phyloP scores from a whole-genome alignment of 1,139 yeast genomes.

The Pichia sp. region DNA sequence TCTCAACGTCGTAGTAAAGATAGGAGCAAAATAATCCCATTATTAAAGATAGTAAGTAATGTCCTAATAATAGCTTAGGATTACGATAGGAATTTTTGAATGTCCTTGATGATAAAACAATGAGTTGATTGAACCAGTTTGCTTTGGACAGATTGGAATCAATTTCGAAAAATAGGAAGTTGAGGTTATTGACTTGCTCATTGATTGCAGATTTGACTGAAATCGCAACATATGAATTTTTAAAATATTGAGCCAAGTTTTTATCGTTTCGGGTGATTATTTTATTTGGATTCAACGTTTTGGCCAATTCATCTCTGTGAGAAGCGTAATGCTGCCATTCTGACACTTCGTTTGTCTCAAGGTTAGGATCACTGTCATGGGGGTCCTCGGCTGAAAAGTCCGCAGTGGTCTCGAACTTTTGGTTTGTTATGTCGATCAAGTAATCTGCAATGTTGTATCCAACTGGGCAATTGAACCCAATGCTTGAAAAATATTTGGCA shows the following conservation, averaged over 20 bases:
- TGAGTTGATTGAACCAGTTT: slow-evolving; percentile 55
- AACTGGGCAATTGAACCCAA: slow-evolving; percentile 79
- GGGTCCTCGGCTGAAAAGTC: slow-evolving; percentile 30
- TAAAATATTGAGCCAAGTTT: slow-evolving; percentile 25
- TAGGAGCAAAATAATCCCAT: slow-evolving; percentile 85
- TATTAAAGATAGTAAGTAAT: slow-evolving; percentile 69
- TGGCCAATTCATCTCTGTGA: slow-evolving; percentile 68
- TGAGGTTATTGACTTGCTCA: slow-evolving; percentile 18
- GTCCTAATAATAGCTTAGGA: slow-evolving; percentile 78
- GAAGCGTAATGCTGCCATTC: slow-evolving; percentile 89
- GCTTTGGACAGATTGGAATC: slow-evolving; percentile 46
- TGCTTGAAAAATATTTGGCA: slow-evolving; percentile 65
- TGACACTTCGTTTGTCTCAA: slow-evolving; percentile 56
- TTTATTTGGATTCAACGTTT: slow-evolving; percentile 20
- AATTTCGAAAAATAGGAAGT: slow-evolving; percentile 33
- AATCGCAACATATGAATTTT: slow-evolving; percentile 28
- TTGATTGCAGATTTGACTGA: slow-evolving; percentile 34
- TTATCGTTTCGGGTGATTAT: slow-evolving; percentile 15
- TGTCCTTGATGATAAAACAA: slow-evolving; percentile 74
- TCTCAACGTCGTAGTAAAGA: slow-evolving; percentile 72
- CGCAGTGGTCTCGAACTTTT: slow-evolving; percentile 35
- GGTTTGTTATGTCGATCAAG: slow-evolving; percentile 83
- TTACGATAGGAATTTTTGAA: slow-evolving; percentile 90
- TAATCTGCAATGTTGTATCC: slow-evolving; percentile 95
- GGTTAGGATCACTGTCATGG: slow-evolving; percentile 38